Evolutionary conservation across 2,329 filamentous ascomycete genomes (phyloP), one percentile per base, ranked within the genome.

Genomic region (Botrytis fabae): DNA sequence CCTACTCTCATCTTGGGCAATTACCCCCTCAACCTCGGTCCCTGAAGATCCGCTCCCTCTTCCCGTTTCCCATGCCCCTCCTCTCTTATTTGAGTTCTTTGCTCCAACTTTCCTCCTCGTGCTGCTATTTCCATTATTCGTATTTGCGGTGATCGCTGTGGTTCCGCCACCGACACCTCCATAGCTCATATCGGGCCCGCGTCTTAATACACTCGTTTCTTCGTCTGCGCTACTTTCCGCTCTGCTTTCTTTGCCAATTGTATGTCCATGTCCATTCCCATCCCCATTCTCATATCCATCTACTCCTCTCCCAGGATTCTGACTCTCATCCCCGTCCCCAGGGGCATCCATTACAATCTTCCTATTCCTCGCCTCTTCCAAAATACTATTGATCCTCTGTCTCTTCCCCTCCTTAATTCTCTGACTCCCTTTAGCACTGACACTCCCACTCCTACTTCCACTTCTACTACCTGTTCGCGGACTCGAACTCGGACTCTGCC

Each of bases 151-250:
- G 25, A 42, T 28, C 25, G 46, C 18, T 42, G 48, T 32, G n/a
- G 22, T 57, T 42, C 64, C 64, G 1, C 40, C 35, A 28, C 35
- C 25, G 12, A 68, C 48, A 40, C 64, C 64, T 40, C 64, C 64
- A 68, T 68, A 57, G n/a, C 42, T 68, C 51, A 68, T 32, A 57
- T 40, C 64, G 16, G 35, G 18, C 10, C 35, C 16, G n/a, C 48
- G 64, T 57, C 35, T 74, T 28, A 84, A 74, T 32, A 85, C 84
- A 48, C 80, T 81, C 32, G 84, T 85, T 70, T 77, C 76, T 78
- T 82, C 80, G 72, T 82, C 80, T 38, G 80, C 80, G 73, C 79
- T 79, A 35, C 77, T 78, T 74, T 78, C 79, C 42, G n/a, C 40
- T 60, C 35, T 54, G 38, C 64, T 68, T 68, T 68, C 48, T 40